Evolutionary conservation across 768 basidiomycete species (phyloP).

Genomic region (Chalciporus sphaerocephalus): DNA sequence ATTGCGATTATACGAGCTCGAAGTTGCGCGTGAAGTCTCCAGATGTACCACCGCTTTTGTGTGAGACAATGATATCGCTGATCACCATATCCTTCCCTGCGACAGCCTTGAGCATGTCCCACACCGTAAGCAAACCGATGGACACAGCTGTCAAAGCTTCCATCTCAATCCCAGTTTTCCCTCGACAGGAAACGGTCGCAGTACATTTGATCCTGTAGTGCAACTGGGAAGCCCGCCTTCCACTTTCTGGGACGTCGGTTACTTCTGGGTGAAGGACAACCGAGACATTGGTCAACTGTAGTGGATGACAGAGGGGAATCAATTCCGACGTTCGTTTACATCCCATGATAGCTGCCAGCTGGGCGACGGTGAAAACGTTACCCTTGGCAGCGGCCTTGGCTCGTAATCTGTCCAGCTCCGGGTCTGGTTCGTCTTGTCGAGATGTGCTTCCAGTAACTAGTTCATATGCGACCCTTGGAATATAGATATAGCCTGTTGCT

Average conservation of each 20-base stretch:
- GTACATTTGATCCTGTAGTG: slow-evolving; percentile 55
- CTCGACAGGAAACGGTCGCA: slow-evolving; percentile 70
- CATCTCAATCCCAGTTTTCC: slow-evolving; percentile 89
- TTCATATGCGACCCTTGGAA: slow-evolving; percentile 61
- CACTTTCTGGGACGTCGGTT: slow-evolving; percentile 3
- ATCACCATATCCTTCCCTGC: slow-evolving; percentile 88
- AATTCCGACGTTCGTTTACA: slow-evolving; percentile 79
- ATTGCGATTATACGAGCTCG: background rate
- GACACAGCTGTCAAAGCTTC: slow-evolving; percentile 87
- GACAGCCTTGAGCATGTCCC: slow-evolving; percentile 92
- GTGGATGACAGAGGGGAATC: slow-evolving; percentile 85
- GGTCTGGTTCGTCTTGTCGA: background rate
- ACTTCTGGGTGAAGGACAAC: slow-evolving; percentile 55
- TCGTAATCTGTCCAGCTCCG: slow-evolving; percentile 32
- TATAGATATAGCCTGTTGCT: slow-evolving; percentile 67
- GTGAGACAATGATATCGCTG: slow-evolving; percentile 55
- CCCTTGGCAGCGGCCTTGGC: slow-evolving; percentile 61
- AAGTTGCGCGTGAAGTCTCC: slow-evolving; percentile 57
- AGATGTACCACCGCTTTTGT: slow-evolving; percentile 71
- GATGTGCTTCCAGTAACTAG: slow-evolving; percentile 42
- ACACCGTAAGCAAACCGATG: slow-evolving; percentile 73
- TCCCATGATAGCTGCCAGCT: slow-evolving; percentile 84
- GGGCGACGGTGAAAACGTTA: slow-evolving; percentile 68
- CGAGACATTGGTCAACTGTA: slow-evolving; percentile 65
- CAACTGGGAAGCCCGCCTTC: slow-evolving; percentile 1